These are phyloP conservation scores for Zygoascus meyerae DNA, from an alignment of 1,139 yeast genomes.

Conservation along the genomic window DNA sequence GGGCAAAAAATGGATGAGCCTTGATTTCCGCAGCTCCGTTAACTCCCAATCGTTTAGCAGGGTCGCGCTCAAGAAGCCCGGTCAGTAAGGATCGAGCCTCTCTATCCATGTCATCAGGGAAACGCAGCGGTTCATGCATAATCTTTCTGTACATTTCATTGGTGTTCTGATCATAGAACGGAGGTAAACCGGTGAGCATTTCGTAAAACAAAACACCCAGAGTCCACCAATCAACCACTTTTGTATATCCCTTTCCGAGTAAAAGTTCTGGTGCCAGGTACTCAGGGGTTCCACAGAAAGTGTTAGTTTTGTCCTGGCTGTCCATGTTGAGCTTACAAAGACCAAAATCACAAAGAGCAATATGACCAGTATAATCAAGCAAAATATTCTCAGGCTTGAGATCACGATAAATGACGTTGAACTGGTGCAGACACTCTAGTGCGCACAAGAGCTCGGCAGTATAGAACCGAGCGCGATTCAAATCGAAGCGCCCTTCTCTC, in stretches of 20 bases:
- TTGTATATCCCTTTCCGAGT: constrained; percentile 88
- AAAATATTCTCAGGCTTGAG: constrained; percentile 92
- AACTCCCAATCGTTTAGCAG: constrained; percentile 66
- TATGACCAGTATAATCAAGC: constrained; percentile 93
- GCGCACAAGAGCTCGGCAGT: constrained; percentile 92
- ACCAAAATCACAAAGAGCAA: constrained; percentile 95
- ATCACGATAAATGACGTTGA: constrained; percentile 91
- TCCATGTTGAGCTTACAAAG: constrained; percentile 92
- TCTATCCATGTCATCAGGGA: constrained; percentile 82
- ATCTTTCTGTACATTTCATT: constrained; percentile 92
- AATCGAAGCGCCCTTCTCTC: constrained; percentile 80
- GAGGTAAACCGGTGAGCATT: constrained; percentile 95
- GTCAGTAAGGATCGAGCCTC: constrained; percentile 81
- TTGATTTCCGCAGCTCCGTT: constrained; percentile 84
- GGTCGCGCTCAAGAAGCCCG: constrained; percentile 79
- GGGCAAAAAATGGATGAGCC: constrained; percentile 78
- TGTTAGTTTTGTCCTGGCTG: constrained; percentile 79
- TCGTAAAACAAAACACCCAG: constrained; percentile 88
- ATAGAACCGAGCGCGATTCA: constrained; percentile 86
- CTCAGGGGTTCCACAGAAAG: constrained; percentile 96
- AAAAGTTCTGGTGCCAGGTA: constrained; percentile 92
- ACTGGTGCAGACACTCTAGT: constrained; percentile 80
- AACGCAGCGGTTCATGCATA: constrained; percentile 77
- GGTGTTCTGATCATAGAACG: constrained; percentile 92
- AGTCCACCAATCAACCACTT: constrained; percentile 99